phyloP scores from a whole-genome alignment of 257 asterid genomes.

The Solanum tarijense region DNA sequence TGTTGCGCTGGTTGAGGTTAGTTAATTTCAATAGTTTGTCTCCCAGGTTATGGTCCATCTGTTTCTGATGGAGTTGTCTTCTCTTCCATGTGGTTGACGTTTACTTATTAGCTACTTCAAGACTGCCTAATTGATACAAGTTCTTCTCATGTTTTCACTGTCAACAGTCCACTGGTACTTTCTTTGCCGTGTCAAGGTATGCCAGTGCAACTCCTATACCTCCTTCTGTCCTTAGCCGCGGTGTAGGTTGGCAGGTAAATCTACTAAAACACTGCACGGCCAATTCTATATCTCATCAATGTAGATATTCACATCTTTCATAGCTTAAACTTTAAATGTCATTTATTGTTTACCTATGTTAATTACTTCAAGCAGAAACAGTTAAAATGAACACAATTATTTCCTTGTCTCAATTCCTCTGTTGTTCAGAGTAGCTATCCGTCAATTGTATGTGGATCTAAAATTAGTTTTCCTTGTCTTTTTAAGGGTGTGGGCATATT shows the following conservation, averaged over 20 bases:
- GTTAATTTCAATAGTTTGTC: background rate
- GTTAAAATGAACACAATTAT: background rate
- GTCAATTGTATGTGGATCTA: background rate
- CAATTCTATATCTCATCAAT: background rate
- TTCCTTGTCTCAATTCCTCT: background rate
- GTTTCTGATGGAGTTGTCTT: background rate
- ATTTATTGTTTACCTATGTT: background rate
- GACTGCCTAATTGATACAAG: background rate
- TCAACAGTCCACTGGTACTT: constrained; percentile 80
- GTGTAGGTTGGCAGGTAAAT: constrained; percentile 93
- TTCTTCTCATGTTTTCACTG: background rate
- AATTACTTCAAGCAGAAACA: background rate
- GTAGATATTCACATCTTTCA: background rate
- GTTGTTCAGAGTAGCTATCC: background rate
- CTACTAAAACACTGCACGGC: background rate
- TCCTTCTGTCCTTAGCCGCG: constrained; percentile 93
- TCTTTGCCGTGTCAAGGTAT: constrained; percentile 78
- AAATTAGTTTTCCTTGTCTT: background rate
- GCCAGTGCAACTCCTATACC: constrained; percentile 95
- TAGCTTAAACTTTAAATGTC: background rate
- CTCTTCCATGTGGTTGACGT: background rate
- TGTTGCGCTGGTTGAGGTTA: constrained; percentile 87
- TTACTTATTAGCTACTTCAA: background rate
- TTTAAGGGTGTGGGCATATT: constrained; percentile 75
- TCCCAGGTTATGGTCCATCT: background rate